Base-by-base conservation (phyloP, 495 filamentous ascomycete species). In the Hypoxylon fuscum region DNA sequence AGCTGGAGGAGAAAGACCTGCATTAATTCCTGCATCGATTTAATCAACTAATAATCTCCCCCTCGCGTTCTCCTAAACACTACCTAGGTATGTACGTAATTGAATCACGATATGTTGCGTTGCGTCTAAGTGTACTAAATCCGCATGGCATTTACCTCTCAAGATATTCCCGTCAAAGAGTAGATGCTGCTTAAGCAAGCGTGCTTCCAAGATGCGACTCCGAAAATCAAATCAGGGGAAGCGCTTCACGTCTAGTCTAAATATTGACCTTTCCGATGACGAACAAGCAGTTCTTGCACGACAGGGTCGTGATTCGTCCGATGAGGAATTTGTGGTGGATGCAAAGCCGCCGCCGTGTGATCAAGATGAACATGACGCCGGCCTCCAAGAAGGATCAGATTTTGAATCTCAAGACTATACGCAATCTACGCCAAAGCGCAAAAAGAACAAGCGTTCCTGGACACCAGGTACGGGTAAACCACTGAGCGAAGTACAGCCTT, bases 401-500 rank as follows among this genome's bases (percentile, higher is more conserved):
- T 59, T 51, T 11, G 59, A 64, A 40, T 41, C 35, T n/a, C 48
- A 18, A 35, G 45, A 46, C 32, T 52, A 32, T 22, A 63, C 22
- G 21, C 59, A 45, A 38, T 32, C 44, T 5, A 21, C 49, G 27
- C 11, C 49, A 5, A 47, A 12, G 32, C 59, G 47, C 20, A 52
- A 52, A 58, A 51, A 44, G 37, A 56, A 63, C 44, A 46, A 55
- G 20, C 62, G 40, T 15, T 11, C 48, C 32, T 50, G 48, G 66
- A 15, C 62, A 55, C 54, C 55, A 31, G 52, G 67, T 46, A 44
- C 59, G 22, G 63, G 62, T 27, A 70, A 71, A 35, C 27, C 56
- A 32, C 72, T 72, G 25, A 59, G 72, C 55, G 70, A 79, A 57
- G 76, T 79, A 20, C 71, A 74, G 8, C 68, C 67, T 6, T 81